Evolutionary conservation across 306 rosid genomes (phyloP), one percentile per base, ranked within the genome.

Genomic region (Casuarina cunninghamiana): DNA sequence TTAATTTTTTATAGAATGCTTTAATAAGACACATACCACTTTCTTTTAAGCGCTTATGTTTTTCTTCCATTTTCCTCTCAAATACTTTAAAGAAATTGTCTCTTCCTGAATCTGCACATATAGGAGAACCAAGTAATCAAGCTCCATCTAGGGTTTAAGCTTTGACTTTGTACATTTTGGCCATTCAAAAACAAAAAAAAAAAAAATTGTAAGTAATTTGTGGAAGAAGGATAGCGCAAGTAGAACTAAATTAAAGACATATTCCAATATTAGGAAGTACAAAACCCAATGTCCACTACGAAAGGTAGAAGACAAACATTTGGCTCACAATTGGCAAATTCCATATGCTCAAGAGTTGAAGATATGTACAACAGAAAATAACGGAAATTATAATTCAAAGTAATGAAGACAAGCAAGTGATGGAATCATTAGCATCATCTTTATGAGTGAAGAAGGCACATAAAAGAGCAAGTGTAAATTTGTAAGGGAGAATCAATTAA

Each of bases 41-140:
- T 86, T 92, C 87, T 94, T 81, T 91, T 60, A 94, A 89, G 74
- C 83, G 87, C 78, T 74, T 85, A 15, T 44, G 96, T 84, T 92
- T 90, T 81, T 94, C 98, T 81, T 94, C 93, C 93, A 91, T 87
- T 88, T 94, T 94, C 89, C 83, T 82, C 83, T 87, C 89, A 86
- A 95, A 95, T 73, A 90, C 84, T 86, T 83, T 87, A 87, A 88
- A 85, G 92, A 92, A 90, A 78, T 75, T 89, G 79, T 87, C 89
- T 78, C 85, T 84, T 46, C 90, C 81, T 49, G 97, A 89, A 82
- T 92, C 98, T 95, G 96, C 91, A 90, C 77, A 66, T 48, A 74
- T 10, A 89, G 79, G 57, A 86, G 53, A 78, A 61, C 83, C 51
- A 73, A 60, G 79, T 78, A 79, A 75, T 86, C 84, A 82, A 78